Percentiles rank a stretch among this genome's conserved stretches.
phyloP scores from a whole-genome alignment of 495 filamentous ascomycete genomes.

The Friedmanniomyces endolithicus region DNA sequence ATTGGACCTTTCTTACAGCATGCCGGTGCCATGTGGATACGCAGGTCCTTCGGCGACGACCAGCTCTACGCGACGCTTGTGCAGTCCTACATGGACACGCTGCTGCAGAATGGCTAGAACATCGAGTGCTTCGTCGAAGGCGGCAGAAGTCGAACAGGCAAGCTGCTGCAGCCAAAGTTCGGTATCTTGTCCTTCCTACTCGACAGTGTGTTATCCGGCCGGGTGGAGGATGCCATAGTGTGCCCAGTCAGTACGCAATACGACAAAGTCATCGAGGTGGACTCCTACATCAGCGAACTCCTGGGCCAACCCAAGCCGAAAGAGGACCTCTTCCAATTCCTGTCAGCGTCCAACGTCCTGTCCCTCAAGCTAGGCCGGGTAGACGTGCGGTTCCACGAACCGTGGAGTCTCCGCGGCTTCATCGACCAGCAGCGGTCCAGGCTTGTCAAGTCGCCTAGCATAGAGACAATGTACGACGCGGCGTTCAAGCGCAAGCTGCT shows the following conservation, averaged over 20 bases:
- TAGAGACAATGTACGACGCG: constrained; percentile 29
- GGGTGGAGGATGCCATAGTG: constrained; percentile 79
- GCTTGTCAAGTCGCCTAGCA: constrained; percentile 23
- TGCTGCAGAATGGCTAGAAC: constrained; percentile 82
- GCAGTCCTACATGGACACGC: constrained; percentile 86
- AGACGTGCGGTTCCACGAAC: constrained; percentile 89
- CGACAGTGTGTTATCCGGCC: constrained; percentile 77
- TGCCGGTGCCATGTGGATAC: constrained; percentile 94
- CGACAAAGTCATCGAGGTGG: constrained; percentile 96
- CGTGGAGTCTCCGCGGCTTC: constrained; percentile 78
- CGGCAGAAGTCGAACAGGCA: constrained; percentile 81
- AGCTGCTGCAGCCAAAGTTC: constrained; percentile 85
- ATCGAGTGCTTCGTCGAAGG: constrained; percentile 76
- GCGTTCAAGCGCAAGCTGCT: constrained; percentile 47
- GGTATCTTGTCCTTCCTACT: constrained; percentile 90
- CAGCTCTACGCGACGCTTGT: constrained; percentile 80
- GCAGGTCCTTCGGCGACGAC: constrained; percentile 84
- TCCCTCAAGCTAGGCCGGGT: constrained; percentile 82
- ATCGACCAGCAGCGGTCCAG: constrained; percentile 56
- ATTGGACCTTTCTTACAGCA: constrained; percentile 86
- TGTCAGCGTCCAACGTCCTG: constrained; percentile 77
- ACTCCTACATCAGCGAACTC: constrained; percentile 89
- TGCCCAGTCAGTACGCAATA: constrained; percentile 95
- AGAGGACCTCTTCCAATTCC: constrained; percentile 79
- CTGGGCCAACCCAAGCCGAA: constrained; percentile 88